Evolutionary conservation across 2,329 filamentous ascomycete genomes (phyloP).

Genomic region (Pochonia chlamydosporia): DNA sequence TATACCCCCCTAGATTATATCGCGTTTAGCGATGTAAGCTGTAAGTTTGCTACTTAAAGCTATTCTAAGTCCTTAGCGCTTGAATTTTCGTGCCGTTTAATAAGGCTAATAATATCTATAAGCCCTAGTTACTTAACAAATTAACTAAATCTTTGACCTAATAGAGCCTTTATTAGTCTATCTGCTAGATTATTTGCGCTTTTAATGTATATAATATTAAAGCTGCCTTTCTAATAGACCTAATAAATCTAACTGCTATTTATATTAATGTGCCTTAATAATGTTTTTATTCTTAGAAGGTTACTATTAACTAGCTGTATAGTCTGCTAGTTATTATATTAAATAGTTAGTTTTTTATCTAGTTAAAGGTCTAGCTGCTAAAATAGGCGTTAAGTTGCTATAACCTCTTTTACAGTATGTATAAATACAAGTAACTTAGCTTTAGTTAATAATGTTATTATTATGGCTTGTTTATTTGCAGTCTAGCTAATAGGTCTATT

Average conservation of each 20-base stretch:
- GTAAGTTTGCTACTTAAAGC: no score
- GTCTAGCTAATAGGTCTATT: not conserved
- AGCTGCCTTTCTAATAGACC: not conserved
- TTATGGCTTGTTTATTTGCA: not conserved
- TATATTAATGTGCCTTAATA: not conserved
- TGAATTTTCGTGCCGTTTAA: no score
- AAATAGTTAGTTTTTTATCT: not conserved
- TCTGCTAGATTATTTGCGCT: not conserved
- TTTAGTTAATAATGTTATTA: not conserved
- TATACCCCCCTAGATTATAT: no score
- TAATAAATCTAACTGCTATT: not conserved
- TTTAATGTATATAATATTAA: not conserved
- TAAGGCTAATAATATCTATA: no score
- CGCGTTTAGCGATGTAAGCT: no score
- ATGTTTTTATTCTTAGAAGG: not conserved
- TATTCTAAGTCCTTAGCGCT: no score
- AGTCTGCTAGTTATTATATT: not conserved
- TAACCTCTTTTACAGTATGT: not conserved
- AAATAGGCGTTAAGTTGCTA: no score
- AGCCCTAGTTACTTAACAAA: not conserved
- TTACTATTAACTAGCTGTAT: not conserved
- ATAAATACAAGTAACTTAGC: not conserved
- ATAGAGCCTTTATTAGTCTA: not conserved
- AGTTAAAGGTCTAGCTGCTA: not conserved
- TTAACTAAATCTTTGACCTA: not conserved